Evolutionary conservation across 2,329 filamentous ascomycete genomes (phyloP).

Genomic region (Tolypocladium pustulatum): DNA sequence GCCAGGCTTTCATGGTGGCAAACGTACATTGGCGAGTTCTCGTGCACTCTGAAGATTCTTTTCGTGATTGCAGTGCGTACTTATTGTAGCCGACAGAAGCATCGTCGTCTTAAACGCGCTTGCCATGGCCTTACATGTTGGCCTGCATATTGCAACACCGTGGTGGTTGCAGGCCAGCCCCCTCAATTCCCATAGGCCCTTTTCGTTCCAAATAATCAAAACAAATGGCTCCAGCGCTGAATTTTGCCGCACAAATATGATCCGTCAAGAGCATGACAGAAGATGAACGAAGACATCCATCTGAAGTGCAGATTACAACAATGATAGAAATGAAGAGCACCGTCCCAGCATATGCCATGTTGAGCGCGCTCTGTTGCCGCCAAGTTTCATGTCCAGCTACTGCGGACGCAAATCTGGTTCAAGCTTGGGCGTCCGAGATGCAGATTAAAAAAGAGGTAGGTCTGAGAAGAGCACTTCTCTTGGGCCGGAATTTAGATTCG

Average conservation of each 20-base stretch:
- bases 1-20: neutral
- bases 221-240: neutral
- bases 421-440: neutral
- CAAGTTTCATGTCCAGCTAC: neutral
- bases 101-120: neutral
- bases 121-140: neutral
- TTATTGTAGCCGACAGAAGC: neutral
- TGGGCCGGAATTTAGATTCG: neutral
- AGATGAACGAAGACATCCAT: neutral
- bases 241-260: neutral
- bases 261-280: neutral
- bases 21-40: neutral
- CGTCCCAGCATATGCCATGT: neutral
- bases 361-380: neutral
- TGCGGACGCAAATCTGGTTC: neutral
- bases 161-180: neutral
- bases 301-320: neutral
- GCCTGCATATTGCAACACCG: neutral
- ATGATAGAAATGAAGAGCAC: neutral
- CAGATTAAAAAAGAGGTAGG: neutral
- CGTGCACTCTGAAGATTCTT: neutral
- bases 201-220: neutral
- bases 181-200: neutral
- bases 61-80: neutral
- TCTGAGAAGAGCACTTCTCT: neutral